Evolutionary conservation across 306 rosid genomes (phyloP).

Genomic region (Prunus dulcis): DNA sequence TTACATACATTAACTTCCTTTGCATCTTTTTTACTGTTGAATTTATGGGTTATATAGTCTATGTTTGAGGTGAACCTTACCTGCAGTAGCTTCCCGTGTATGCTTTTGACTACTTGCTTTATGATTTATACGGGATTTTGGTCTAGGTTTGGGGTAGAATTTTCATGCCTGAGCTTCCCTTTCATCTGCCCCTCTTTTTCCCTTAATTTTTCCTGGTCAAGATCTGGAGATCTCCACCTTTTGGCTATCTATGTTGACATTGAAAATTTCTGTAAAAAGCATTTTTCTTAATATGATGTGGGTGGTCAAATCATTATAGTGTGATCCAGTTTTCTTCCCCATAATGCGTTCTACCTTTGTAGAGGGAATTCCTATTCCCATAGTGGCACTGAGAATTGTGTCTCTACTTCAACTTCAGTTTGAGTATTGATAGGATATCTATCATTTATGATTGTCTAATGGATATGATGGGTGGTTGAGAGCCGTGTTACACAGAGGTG

Average conservation of each 20-base stretch:
- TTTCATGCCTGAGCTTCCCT: neutral
- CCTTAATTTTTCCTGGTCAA: neutral
- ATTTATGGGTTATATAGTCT: neutral
- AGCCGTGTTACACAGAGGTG: neutral
- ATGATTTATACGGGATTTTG: neutral
- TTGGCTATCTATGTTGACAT: neutral
- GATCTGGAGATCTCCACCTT: neutral
- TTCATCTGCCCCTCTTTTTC: neutral
- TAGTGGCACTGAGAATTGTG: neutral
- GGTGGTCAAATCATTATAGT: neutral
- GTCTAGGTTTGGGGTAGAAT: neutral
- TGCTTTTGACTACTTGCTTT: neutral
- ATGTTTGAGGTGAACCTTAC: neutral
- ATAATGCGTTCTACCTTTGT: neutral
- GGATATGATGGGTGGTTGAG: neutral
- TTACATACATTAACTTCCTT: neutral
- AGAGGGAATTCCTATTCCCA: neutral
- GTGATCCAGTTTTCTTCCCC: neutral
- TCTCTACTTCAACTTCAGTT: neutral
- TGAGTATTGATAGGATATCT: neutral
- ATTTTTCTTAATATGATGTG: neutral
- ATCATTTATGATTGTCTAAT: too few species aligned
- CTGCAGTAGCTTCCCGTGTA: neutral
- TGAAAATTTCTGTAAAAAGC: neutral
- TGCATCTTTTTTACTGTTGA: neutral